phyloP scores from a whole-genome alignment of 495 filamentous ascomycete genomes.

The Terfezia claveryi region DNA sequence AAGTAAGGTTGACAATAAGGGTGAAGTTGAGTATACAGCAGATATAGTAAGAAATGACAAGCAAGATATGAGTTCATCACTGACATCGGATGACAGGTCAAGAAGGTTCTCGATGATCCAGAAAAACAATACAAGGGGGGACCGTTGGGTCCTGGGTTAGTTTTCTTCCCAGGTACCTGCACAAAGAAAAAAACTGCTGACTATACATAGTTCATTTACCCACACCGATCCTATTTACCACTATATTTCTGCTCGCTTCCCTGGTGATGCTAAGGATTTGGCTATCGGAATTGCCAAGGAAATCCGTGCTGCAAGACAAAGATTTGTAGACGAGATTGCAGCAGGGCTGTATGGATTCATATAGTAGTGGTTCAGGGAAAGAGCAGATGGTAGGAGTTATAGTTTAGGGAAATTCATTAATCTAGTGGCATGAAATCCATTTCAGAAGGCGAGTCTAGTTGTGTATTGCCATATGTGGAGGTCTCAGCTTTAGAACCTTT shows the following conservation, averaged over 20 bases:
- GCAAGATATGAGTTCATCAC: not conserved
- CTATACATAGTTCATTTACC: slow-evolving; percentile 3
- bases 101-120: slow-evolving; percentile 3
- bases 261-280: slow-evolving; percentile 1
- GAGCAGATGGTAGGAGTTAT: too few relatives aligned
- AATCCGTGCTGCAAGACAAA: not conserved
- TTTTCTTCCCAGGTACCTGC: not conserved
- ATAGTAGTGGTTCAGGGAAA: too few relatives aligned
- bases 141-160: not conserved
- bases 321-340: not conserved
- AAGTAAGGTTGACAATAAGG: slow-evolving; percentile 1
- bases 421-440: too few relatives aligned
- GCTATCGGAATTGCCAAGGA: not conserved
- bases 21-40: not conserved
- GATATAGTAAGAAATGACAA: not conserved
- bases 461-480: too few relatives aligned
- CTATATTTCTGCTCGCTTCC: slow-evolving; percentile 10
- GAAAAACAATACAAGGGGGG: slow-evolving; percentile 6
- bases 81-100: not conserved
- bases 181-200: not conserved
- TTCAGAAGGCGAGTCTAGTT: too few relatives aligned
- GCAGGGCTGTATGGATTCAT: not conserved
- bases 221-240: slow-evolving; percentile 10
- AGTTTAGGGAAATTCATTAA: too few relatives aligned
- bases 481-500: too few relatives aligned